Percentiles rank a stretch among this genome's conserved stretches.
These are phyloP conservation scores for Phytophthora fragariaefolia DNA, from an alignment of 352 stramenopile species.

Conservation along the genomic window DNA sequence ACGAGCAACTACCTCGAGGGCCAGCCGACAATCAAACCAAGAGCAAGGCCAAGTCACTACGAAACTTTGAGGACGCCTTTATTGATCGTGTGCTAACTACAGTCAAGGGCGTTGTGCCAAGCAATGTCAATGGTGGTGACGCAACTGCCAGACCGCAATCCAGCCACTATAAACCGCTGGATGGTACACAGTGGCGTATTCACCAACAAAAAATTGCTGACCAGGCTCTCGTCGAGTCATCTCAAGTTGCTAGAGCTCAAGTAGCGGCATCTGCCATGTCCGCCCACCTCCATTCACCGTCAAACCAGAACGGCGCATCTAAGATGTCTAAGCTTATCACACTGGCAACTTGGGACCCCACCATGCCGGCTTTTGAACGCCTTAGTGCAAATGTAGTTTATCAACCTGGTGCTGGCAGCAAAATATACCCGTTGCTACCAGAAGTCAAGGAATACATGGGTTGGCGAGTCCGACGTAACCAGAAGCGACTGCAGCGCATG, in stretches of 20 bases:
- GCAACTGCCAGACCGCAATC: slow-evolving; percentile 5
- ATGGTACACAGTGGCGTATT: slow-evolving; percentile 49
- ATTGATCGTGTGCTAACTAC: slow-evolving; percentile 86
- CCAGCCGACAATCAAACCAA: slow-evolving; percentile 22
- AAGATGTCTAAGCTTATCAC: slow-evolving; percentile 43
- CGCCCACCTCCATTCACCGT: neutral
- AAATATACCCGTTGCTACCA: slow-evolving; percentile 87
- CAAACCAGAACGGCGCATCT: slow-evolving; percentile 15
- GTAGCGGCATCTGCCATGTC: neutral
- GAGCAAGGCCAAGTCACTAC: slow-evolving; percentile 24
- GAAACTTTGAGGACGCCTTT: slow-evolving; percentile 88
- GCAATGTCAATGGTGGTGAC: neutral
- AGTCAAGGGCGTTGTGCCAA: slow-evolving; percentile 49
- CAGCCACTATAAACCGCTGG: slow-evolving; percentile 35
- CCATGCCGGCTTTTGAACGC: slow-evolving; percentile 86
- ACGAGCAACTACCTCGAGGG: slow-evolving; percentile 26
- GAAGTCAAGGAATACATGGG: slow-evolving; percentile 97
- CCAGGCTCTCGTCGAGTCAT: slow-evolving; percentile 15
- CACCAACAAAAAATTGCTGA: slow-evolving; percentile 45
- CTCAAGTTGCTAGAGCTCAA: slow-evolving; percentile 7
- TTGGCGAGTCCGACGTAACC: slow-evolving; percentile 94
- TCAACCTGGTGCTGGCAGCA: slow-evolving; percentile 78
- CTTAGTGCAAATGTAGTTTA: slow-evolving; percentile 89
- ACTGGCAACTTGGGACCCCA: slow-evolving; percentile 70
- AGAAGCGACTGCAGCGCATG: slow-evolving; percentile 92